A percentile compares a stretch with the other conserved stretches of the same genome.
phyloP scores from a whole-genome alignment of 2,329 filamentous ascomycete species.

The Ophiostoma ips region DNA sequence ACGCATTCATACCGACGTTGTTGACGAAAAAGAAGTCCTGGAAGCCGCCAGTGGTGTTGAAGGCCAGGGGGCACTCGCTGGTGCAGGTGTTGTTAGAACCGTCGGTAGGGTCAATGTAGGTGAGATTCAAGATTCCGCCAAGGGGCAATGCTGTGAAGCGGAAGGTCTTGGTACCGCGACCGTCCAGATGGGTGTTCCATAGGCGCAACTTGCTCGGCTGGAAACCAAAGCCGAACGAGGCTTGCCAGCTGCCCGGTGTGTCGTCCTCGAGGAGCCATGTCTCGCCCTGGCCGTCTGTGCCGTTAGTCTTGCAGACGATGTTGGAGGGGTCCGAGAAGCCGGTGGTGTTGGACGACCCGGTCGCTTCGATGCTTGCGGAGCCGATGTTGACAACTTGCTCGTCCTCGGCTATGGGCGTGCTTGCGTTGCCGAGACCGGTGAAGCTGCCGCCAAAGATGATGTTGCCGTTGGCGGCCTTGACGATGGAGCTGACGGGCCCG shows the following conservation, averaged over 20 bases:
- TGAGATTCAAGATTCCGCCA: slow-evolving; percentile 91
- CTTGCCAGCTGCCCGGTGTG: slow-evolving; percentile 68
- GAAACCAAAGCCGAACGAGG: slow-evolving; percentile 71
- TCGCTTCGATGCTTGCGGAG: slow-evolving; percentile 58
- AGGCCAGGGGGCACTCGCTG: slow-evolving; percentile 69
- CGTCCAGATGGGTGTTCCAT: slow-evolving; percentile 74
- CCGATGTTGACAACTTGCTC: slow-evolving; percentile 73
- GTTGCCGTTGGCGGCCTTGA: slow-evolving; percentile 64
- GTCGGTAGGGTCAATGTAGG: slow-evolving; percentile 64
- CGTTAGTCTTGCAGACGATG: slow-evolving; percentile 65
- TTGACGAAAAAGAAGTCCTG: slow-evolving; percentile 94
- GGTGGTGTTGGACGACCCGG: slow-evolving; percentile 42
- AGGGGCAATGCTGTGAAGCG: slow-evolving; percentile 74
- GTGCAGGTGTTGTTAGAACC: slow-evolving; percentile 61
- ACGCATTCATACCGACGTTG: slow-evolving; percentile 70
- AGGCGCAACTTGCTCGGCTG: slow-evolving; percentile 74
- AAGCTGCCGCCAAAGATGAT: slow-evolving; percentile 89
- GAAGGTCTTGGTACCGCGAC: slow-evolving; percentile 77
- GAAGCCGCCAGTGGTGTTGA: slow-evolving; percentile 48
- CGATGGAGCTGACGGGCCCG: slow-evolving; percentile 75
- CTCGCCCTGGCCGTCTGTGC: slow-evolving; percentile 53
- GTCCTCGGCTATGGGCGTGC: slow-evolving; percentile 50
- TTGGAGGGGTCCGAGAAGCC: slow-evolving; percentile 66
- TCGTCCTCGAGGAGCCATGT: slow-evolving; percentile 73
- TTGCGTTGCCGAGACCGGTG: slow-evolving; percentile 72